A percentile compares a stretch with the other conserved stretches of the same genome.
phyloP scores from a whole-genome alignment of 129 eudicot species.

The Lactuca sativa region DNA sequence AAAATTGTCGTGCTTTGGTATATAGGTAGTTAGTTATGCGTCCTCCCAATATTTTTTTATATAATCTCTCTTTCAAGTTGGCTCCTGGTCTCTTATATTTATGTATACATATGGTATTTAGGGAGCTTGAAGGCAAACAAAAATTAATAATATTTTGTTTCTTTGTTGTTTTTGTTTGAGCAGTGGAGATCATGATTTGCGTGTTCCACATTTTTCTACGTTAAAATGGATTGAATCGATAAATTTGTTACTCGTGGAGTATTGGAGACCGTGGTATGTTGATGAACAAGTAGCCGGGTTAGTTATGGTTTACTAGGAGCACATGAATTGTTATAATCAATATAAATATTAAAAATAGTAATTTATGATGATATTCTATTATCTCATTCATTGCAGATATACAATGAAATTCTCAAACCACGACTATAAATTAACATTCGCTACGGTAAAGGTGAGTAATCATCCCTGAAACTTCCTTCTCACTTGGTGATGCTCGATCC shows the following conservation, averaged over 20 bases:
- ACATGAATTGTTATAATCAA: background rate
- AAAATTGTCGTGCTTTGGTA: too few relatives aligned
- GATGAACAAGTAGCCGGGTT: constrained; percentile 1
- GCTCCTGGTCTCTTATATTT: too few relatives aligned
- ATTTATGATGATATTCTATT: background rate
- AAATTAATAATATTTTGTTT: background rate
- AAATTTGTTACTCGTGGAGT: background rate
- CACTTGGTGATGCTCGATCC: too few relatives aligned
- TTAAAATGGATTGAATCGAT: constrained; percentile 3
- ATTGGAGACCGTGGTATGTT: background rate
- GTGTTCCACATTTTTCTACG: background rate
- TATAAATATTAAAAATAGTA: background rate
- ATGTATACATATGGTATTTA: too few relatives aligned
- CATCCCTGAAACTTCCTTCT: too few relatives aligned
- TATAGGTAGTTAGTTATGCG: too few relatives aligned
- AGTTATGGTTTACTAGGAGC: background rate
- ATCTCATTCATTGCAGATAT: background rate
- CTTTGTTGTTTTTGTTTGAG: background rate
- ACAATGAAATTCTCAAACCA: background rate
- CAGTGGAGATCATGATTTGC: constrained; percentile 24
- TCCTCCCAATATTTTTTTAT: too few relatives aligned
- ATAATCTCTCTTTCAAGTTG: too few relatives aligned
- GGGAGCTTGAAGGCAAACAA: background rate
- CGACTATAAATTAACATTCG: background rate
- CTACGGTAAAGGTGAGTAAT: constrained; percentile 1